Conservation (phyloP, 768 basidiomycete genomes). For the Hemileccinum rubropunctum region DNA sequence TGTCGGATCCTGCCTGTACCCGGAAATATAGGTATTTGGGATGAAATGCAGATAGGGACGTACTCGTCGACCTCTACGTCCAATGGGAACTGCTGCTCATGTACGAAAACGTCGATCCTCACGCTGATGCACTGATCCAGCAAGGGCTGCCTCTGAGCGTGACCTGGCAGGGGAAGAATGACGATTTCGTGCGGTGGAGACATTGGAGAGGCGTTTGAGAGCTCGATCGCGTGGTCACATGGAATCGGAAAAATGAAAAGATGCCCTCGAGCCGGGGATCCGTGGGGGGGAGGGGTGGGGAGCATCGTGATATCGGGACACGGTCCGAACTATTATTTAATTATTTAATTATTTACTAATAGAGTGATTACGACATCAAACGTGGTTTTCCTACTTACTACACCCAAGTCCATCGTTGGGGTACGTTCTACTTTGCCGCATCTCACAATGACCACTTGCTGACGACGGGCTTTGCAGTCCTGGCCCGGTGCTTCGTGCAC, state of each 20-base stretch:
- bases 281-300: too few relatives aligned
- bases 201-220: neutral
- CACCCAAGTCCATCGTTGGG: slow-evolving; percentile 10
- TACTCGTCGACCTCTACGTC: slow-evolving; percentile 77
- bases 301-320: slow-evolving; percentile 8
- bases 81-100: slow-evolving; percentile 61
- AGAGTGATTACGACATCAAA: slow-evolving; percentile 18
- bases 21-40: neutral
- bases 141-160: slow-evolving; percentile 41
- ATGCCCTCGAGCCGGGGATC: slow-evolving; percentile 15
- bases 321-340: neutral
- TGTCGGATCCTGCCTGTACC: slow-evolving; percentile 53
- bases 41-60: slow-evolving; percentile 22
- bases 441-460: neutral
- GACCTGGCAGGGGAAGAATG: slow-evolving; percentile 37
- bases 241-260: slow-evolving; percentile 6
- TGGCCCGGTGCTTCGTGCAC: slow-evolving; percentile 29
- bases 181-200: slow-evolving; percentile 57
- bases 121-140: slow-evolving; percentile 66
- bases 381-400: too few relatives aligned
- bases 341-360: slow-evolving; percentile 2
- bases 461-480: neutral
- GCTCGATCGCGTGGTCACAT: slow-evolving; percentile 18
- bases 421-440: slow-evolving; percentile 5
- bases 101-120: slow-evolving; percentile 46